These are phyloP conservation scores for Posidonia oceanica DNA, from an alignment of 116 monocot genomes.

Conservation along the genomic window DNA sequence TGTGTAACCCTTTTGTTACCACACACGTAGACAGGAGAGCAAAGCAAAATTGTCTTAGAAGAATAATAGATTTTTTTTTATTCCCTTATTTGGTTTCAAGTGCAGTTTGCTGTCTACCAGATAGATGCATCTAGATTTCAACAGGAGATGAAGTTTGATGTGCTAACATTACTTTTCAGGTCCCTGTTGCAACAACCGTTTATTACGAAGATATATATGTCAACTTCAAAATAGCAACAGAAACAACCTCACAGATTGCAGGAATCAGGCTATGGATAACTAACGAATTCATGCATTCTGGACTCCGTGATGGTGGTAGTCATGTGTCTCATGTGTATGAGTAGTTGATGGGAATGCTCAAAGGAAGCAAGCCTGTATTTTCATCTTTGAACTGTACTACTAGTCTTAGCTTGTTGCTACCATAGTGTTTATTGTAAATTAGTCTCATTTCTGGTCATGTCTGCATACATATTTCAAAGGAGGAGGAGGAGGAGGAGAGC, in stretches of 20 bases:
- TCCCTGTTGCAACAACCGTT: conserved; percentile 89
- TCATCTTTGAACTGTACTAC: conserved; percentile 4
- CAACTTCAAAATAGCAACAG: conserved; percentile 84
- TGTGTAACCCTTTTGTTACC: too few relatives aligned
- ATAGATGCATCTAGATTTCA: not conserved
- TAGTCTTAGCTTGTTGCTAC: too few relatives aligned
- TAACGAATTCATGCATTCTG: conserved; percentile 93
- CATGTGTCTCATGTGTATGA: conserved; percentile 70
- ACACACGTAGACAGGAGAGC: too few relatives aligned
- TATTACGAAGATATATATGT: conserved; percentile 98
- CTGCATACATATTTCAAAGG: too few relatives aligned
- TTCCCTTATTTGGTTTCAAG: not conserved
- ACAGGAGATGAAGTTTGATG: not conserved
- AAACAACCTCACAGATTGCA: conserved; percentile 76
- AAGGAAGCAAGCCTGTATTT: conserved; percentile 76
- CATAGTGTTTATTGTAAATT: too few relatives aligned
- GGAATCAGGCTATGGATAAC: conserved; percentile 90
- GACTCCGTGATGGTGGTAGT: conserved; percentile 63
- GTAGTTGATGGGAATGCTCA: conserved; percentile 70
- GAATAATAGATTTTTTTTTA: too few relatives aligned
- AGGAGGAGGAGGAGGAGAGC: too few relatives aligned
- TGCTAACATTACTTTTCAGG: conserved; percentile 26
- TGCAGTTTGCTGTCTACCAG: not conserved
- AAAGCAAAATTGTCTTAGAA: too few relatives aligned
- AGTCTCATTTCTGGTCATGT: too few relatives aligned